A percentile compares a stretch with the other conserved stretches of the same genome.
phyloP scores from a whole-genome alignment of 495 filamentous ascomycete species.

The Schizothecium vesticola region DNA sequence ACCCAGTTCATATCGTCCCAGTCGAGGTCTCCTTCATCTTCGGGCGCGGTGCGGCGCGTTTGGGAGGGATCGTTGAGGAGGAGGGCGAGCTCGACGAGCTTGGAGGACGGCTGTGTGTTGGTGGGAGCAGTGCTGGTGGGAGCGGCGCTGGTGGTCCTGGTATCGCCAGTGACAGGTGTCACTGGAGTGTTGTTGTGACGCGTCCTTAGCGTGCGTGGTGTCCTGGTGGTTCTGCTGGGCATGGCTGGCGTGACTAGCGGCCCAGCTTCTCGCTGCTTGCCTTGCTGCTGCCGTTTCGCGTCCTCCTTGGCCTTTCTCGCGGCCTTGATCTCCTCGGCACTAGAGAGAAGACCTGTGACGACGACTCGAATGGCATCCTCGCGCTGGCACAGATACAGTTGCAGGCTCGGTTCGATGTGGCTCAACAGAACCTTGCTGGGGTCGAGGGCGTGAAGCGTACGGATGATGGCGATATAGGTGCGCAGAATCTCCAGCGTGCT shows the following conservation, averaged over 20 bases:
- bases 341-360: slow-evolving; percentile 76
- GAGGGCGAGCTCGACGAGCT: slow-evolving; percentile 67
- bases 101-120: slow-evolving; percentile 16
- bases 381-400: slow-evolving; percentile 83
- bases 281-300: slow-evolving; percentile 12
- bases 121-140: not conserved
- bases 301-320: slow-evolving; percentile 34
- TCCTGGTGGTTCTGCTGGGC: not conserved
- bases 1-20: slow-evolving; percentile 90
- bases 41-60: slow-evolving; percentile 38
- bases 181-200: slow-evolving; percentile 2
- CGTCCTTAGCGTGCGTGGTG: not conserved
- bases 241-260: slow-evolving; percentile 16
- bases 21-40: slow-evolving; percentile 64
- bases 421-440: slow-evolving; percentile 86
- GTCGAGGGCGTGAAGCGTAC: slow-evolving; percentile 82
- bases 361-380: slow-evolving; percentile 88
- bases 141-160: not conserved
- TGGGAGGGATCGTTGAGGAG: slow-evolving; percentile 62
- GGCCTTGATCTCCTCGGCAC: slow-evolving; percentile 43
- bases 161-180: not conserved
- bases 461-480: slow-evolving; percentile 88
- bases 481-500: slow-evolving; percentile 85
- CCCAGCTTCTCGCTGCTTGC: not conserved
- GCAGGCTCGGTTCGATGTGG: slow-evolving; percentile 75